These are phyloP conservation scores for Daldinia bambusicola DNA, from an alignment of 495 filamentous ascomycete genomes.

Conservation along the genomic window DNA sequence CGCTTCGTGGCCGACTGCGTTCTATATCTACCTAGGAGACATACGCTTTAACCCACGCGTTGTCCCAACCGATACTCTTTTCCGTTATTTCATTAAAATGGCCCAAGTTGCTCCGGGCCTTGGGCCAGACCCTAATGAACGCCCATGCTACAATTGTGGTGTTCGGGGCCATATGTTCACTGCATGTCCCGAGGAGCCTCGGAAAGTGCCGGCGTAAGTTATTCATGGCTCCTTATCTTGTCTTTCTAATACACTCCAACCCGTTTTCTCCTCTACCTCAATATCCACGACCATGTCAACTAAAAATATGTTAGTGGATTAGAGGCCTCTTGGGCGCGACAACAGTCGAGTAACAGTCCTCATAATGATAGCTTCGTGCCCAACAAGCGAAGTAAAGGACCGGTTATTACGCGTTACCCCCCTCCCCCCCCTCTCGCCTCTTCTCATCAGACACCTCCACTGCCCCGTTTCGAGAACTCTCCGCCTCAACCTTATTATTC, in stretches of 20 bases:
- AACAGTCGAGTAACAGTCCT: constrained; percentile 52
- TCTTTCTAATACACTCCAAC: constrained; percentile 5
- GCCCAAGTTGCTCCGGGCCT: constrained; percentile 51
- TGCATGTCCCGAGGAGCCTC: constrained; percentile 61
- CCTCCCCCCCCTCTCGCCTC: constrained; percentile 44
- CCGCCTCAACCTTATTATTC: constrained; percentile 50
- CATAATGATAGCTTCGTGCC: constrained; percentile 45
- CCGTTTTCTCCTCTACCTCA: constrained; percentile 9
- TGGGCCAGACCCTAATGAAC: constrained; percentile 48
- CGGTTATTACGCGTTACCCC: constrained; percentile 57
- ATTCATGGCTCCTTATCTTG: constrained; percentile 9
- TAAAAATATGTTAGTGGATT: constrained; percentile 51
- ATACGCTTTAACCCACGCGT: background rate
- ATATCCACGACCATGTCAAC: constrained; percentile 12
- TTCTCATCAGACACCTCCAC: constrained; percentile 38
- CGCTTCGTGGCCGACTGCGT: background rate
- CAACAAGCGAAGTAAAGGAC: constrained; percentile 51
- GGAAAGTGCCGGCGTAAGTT: constrained; percentile 71
- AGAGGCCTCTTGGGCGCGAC: constrained; percentile 51
- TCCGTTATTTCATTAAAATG: constrained; percentile 40
- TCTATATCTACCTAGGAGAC: constrained; percentile 1
- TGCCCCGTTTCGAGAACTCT: constrained; percentile 38
- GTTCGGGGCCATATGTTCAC: constrained; percentile 58
- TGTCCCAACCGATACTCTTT: constrained; percentile 23
- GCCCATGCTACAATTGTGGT: constrained; percentile 64